These are phyloP conservation scores for Moesziomyces antarcticus DNA, from an alignment of 1,284 basidiomycete genomes.

Conservation along the genomic window DNA sequence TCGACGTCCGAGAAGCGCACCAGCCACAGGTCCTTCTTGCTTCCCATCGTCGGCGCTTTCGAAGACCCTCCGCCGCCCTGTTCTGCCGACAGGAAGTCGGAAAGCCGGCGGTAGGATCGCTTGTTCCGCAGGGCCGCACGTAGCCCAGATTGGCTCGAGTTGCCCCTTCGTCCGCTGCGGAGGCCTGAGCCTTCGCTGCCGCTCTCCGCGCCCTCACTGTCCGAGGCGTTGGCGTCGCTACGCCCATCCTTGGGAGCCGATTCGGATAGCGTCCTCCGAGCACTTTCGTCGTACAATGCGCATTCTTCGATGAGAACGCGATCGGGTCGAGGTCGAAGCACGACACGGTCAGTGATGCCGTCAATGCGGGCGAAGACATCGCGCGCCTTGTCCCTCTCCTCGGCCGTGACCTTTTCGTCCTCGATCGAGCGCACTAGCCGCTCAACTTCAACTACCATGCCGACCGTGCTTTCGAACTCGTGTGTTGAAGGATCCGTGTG, in stretches of 20 bases:
- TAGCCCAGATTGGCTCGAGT: constrained; percentile 31
- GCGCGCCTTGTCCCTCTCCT: constrained; percentile 91
- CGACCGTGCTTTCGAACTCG: constrained; percentile 94
- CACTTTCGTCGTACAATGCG: constrained; percentile 69
- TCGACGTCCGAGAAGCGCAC: constrained; percentile 96
- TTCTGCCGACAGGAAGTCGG: constrained; percentile 52
- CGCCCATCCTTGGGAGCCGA: constrained; percentile 39
- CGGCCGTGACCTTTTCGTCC: constrained; percentile 94
- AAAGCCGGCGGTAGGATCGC: constrained; percentile 56
- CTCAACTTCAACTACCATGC: constrained; percentile 97
- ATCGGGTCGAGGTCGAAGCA: constrained; percentile 88
- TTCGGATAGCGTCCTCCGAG: constrained; percentile 61
- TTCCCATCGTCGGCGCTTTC: constrained; percentile 64
- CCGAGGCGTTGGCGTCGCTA: constrained; percentile 14
- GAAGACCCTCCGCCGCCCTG: constrained; percentile 14
- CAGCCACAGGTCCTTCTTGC: constrained; percentile 85
- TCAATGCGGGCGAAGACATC: constrained; percentile 96
- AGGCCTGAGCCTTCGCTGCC: constrained; percentile 20
- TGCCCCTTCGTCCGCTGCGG: constrained; percentile 10
- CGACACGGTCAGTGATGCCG: constrained; percentile 73
- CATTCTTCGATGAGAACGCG: constrained; percentile 87
- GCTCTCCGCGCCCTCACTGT: constrained; percentile 37
- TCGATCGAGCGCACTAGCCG: constrained; percentile 94
- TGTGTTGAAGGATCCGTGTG: constrained; percentile 94
- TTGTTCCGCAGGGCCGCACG: constrained; percentile 54